A percentile compares a stretch with the other conserved stretches of the same genome.
Conservation (phyloP, 345 rosid genomes). For the Brassica juncea region DNA sequence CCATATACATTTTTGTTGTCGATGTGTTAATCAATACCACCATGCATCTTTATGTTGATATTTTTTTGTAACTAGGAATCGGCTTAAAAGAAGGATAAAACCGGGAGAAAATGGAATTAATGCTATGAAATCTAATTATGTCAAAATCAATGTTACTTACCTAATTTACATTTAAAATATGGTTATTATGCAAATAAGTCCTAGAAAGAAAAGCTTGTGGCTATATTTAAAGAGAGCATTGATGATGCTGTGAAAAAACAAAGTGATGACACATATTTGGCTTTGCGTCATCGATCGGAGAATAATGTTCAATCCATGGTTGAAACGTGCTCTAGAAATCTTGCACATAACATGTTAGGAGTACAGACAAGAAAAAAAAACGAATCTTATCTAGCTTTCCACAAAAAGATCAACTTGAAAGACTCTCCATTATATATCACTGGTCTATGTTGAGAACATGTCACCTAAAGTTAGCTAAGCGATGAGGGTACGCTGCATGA, state of each 20-base stretch:
- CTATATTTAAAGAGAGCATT: neutral
- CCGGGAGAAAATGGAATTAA: too few species aligned
- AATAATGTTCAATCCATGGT: neutral
- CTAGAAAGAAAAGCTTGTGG: too few species aligned
- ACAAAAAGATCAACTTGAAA: neutral
- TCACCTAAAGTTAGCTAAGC: neutral
- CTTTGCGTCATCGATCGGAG: neutral
- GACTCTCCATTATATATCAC: neutral
- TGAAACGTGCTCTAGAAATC: neutral
- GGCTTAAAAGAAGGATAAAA: too few species aligned
- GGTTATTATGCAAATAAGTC: too few species aligned
- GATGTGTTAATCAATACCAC: too few species aligned
- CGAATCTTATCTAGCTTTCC: neutral
- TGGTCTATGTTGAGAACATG: neutral
- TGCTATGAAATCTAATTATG: too few species aligned
- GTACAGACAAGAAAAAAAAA: neutral
- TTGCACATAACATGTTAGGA: neutral
- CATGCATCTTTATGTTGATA: too few species aligned
- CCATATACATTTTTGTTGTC: too few species aligned
- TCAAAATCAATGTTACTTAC: too few species aligned
- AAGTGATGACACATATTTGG: neutral
- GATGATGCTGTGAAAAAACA: neutral
- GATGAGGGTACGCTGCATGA: neutral
- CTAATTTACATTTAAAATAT: too few species aligned
- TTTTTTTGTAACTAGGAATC: too few species aligned